Percentiles rank a stretch among this genome's conserved stretches.
Evolutionary conservation across 2,329 filamentous ascomycete species (phyloP).

Genomic region (Aureobasidium sp.): DNA sequence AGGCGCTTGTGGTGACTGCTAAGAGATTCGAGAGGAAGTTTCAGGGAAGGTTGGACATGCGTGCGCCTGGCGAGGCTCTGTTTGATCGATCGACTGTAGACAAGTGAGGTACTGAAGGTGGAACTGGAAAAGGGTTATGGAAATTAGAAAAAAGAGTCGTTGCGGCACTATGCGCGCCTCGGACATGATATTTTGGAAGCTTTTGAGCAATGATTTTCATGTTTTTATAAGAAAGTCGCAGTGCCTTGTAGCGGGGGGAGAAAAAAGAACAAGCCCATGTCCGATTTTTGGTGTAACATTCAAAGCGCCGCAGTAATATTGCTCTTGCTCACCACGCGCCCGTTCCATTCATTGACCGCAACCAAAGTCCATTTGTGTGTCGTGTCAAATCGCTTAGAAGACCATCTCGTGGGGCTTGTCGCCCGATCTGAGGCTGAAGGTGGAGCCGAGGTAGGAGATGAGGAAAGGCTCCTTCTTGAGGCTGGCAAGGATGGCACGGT

Average conservation of each 20-base stretch:
- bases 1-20: slow-evolving; percentile 42
- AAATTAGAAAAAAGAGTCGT: slow-evolving; percentile 7
- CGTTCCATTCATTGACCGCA: slow-evolving; percentile 13
- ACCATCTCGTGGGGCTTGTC: slow-evolving; percentile 99
- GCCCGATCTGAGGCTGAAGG: slow-evolving; percentile 98
- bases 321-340: slow-evolving; percentile 15
- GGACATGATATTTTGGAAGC: slow-evolving; percentile 14
- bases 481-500: slow-evolving; percentile 88
- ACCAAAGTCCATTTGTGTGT: slow-evolving; percentile 15
- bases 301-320: slow-evolving; percentile 14
- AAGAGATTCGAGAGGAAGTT: slow-evolving; percentile 30
- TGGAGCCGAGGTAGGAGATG: slow-evolving; percentile 84
- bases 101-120: neutral
- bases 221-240: slow-evolving; percentile 15
- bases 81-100: slow-evolving; percentile 8
- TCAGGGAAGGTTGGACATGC: slow-evolving; percentile 16
- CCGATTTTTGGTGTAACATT: slow-evolving; percentile 13
- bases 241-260: neutral
- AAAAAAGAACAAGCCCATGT: slow-evolving; percentile 17
- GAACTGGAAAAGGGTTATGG: neutral
- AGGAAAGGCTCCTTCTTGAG: slow-evolving; percentile 99
- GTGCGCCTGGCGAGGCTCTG: slow-evolving; percentile 18
- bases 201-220: slow-evolving; percentile 15
- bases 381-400: slow-evolving; percentile 60
- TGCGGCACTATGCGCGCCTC: slow-evolving; percentile 16